A percentile compares a stretch with the other conserved stretches of the same genome.
Evolutionary conservation across 495 filamentous ascomycete species (phyloP).

Genomic region (Endocarpon pusillum): DNA sequence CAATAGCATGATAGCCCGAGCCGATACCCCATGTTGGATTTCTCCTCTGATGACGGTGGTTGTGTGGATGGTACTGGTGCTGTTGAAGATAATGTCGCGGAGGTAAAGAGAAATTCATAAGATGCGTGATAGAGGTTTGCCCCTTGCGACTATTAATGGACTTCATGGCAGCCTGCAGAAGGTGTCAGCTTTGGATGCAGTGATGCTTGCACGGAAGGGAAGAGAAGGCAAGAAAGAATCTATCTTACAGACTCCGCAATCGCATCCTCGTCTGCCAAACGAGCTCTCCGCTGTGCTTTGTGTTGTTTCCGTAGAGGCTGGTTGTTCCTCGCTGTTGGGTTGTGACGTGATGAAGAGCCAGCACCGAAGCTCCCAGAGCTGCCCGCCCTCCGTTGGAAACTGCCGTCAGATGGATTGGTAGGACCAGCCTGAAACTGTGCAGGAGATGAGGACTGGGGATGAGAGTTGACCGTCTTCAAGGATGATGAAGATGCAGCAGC

Average conservation of each 20-base stretch:
- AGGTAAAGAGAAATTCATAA: conserved; percentile 80
- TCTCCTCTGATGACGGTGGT: conserved; percentile 37
- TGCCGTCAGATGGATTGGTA: conserved; percentile 20
- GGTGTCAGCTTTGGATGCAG: conserved; percentile 1
- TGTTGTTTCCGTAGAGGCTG: conserved; percentile 64
- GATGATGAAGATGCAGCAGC: conserved; percentile 21
- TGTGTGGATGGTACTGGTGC: conserved; percentile 37
- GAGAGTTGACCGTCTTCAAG: conserved; percentile 28
- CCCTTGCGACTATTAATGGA: conserved; percentile 74
- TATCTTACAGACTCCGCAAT: conserved; percentile 59
- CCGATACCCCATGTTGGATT: conserved; percentile 73
- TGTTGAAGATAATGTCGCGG: conserved; percentile 52
- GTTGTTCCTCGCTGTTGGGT: conserved; percentile 44
- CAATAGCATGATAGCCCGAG: conserved; percentile 77
- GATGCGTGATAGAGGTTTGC: conserved; percentile 89
- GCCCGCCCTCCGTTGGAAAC: conserved; percentile 44
- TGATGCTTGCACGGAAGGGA: conserved; percentile 3
- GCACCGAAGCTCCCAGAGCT: conserved; percentile 47
- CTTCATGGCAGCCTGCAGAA: conserved; percentile 51
- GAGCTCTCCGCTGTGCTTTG: conserved; percentile 37
- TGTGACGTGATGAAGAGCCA: conserved; percentile 35
- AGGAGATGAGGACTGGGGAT: conserved; percentile 21
- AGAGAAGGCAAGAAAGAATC: too few species aligned
- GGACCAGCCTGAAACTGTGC: conserved; percentile 22
- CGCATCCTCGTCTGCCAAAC: conserved; percentile 56